Conservation (phyloP, 2,329 filamentous ascomycete species). For the Xylariaceae sp. region DNA sequence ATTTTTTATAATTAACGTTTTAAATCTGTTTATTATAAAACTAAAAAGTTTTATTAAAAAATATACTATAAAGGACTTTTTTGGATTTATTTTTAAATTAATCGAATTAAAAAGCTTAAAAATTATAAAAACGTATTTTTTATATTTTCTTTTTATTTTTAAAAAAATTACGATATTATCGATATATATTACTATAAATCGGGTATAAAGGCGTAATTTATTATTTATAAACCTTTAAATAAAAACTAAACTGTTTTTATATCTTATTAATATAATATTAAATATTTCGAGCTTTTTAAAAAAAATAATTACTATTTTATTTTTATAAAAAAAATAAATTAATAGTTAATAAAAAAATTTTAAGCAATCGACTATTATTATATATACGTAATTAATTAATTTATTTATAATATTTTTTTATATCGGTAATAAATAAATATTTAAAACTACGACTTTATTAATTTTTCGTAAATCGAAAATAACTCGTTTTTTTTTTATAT, state of each 20-base stretch:
- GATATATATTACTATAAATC: neutral
- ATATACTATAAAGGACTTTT: neutral
- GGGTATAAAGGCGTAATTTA: neutral
- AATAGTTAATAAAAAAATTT: slow-evolving; percentile 3
- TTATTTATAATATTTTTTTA: neutral
- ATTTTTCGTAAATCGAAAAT: neutral
- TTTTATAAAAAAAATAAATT: neutral
- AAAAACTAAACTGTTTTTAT: neutral
- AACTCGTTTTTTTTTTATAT: neutral
- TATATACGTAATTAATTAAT: neutral
- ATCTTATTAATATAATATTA: neutral
- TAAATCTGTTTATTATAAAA: neutral
- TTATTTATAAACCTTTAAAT: slow-evolving; percentile 2
- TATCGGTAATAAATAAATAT: neutral
- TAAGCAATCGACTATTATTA: neutral
- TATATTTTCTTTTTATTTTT: neutral
- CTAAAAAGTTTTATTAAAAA: neutral
- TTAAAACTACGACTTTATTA: neutral
- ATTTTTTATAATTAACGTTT: neutral
- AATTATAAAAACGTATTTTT: neutral
- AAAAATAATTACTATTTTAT: neutral
- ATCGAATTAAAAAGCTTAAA: slow-evolving; percentile 1
- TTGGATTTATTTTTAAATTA: neutral
- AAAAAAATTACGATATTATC: slow-evolving; percentile 1
- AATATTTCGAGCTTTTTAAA: neutral